Evolutionary conservation across 2,329 filamentous ascomycete species (phyloP), one percentile per base, ranked within the genome.

Genomic region (Paramyrothecium sp.): DNA sequence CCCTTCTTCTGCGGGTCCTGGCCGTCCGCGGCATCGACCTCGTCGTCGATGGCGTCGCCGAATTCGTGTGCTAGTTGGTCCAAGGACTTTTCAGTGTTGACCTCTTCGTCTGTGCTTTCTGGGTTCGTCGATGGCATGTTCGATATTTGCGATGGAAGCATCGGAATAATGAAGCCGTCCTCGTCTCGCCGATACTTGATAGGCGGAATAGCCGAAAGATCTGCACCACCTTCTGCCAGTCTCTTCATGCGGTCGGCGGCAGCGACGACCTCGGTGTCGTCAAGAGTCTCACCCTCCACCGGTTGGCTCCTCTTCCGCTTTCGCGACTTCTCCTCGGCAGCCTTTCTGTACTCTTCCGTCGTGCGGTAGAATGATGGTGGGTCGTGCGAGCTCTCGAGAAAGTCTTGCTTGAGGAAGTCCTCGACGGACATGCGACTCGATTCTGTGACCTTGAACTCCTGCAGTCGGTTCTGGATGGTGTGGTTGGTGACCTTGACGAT

Each of bases 401-500:
- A 88, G 57, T 89, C 88, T 53, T 85, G 80, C 60, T 86, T 83
- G 51, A 90, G 81, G 67, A 97, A 97, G 66, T 97, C 89, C 60
- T 93, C 89, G 20, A 99, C 90, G 0, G 92, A 95, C 73, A 98
- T 83, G 53, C 86, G 85, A 62, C 92, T 92, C 59, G 89, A 92
- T 61, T 91, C 89, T 0, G 94, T 97, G 33, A 88, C 84, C 61
- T 91, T 92, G 75, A 98, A 99, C 69, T 99, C 95, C 63, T 93
- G 88, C 11, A 99, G 78, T 60, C 95, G 92, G 70, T 94, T 91
- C 67, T 92, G 90, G 59, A 99, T 92, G 8, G 95, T 99, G 60
- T 92, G 85, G 63, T 96, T 96, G 47, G 93, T 96, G 53, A 98
- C 93, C 71, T 97, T 98, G 71, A 97, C 94, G 41, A 97, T 91